A percentile compares a stretch with the other conserved stretches of the same genome.
phyloP scores from a whole-genome alignment of 352 stramenopile genomes.

The Globisporangium barbulae region DNA sequence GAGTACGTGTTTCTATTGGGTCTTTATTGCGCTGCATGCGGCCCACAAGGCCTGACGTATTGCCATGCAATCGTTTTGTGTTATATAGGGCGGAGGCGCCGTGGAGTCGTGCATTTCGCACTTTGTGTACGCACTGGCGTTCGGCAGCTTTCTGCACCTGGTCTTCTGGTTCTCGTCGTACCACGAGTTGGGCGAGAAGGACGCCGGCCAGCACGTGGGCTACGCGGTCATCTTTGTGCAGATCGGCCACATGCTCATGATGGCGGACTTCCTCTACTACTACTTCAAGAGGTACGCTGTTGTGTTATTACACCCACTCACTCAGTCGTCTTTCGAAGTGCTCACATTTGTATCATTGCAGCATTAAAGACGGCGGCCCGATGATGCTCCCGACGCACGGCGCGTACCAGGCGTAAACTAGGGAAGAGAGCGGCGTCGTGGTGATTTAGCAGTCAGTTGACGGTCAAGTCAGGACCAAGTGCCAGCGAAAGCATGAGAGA shows the following conservation, averaged over 20 bases:
- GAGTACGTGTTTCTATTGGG: conserved; percentile 37
- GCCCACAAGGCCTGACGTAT: not conserved
- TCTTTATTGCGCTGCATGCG: not conserved
- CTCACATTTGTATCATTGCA: conserved; percentile 21
- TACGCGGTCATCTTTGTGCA: conserved; percentile 97
- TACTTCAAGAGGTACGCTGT: conserved; percentile 92
- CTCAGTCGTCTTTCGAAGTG: not conserved
- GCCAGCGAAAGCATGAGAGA: not conserved
- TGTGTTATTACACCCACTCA: not conserved
- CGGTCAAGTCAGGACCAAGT: not conserved
- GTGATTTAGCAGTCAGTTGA: not conserved
- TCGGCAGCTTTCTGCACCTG: conserved; percentile 95
- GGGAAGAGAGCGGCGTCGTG: conserved; percentile 7
- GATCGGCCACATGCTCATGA: conserved; percentile 97
- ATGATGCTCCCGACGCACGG: conserved; percentile 90
- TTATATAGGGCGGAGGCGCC: conserved; percentile 77
- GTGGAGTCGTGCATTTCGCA: conserved; percentile 97
- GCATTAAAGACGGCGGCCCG: conserved; percentile 84
- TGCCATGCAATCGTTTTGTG: not conserved
- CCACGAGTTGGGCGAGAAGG: conserved; percentile 95
- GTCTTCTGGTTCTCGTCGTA: conserved; percentile 99
- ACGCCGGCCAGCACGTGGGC: conserved; percentile 84
- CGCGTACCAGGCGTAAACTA: conserved; percentile 69
- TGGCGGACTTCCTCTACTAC: conserved; percentile 99
- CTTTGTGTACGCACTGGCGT: conserved; percentile 95